These are phyloP conservation scores for Exophiala mesophila DNA, from an alignment of 2,329 filamentous ascomycete genomes.

Conservation along the genomic window DNA sequence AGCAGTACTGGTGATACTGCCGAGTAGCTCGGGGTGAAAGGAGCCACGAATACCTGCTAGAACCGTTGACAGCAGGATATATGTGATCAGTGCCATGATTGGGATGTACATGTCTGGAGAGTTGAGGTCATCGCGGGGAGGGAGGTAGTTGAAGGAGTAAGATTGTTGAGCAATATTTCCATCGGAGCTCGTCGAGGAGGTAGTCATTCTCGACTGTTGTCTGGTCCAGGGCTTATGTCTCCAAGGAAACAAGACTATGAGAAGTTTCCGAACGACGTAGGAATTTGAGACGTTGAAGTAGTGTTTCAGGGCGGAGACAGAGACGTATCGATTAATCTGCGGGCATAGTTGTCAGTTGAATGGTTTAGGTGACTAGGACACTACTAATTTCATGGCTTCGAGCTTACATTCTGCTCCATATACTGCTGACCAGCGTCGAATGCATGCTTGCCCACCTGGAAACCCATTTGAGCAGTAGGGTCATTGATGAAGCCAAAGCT, in stretches of 20 bases:
- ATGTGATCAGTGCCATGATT: conserved; percentile 95
- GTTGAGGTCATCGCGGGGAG: conserved; percentile 92
- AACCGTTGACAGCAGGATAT: conserved; percentile 88
- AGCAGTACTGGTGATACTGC: conserved; percentile 79
- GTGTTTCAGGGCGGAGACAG: conserved; percentile 88
- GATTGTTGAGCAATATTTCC: conserved; percentile 59
- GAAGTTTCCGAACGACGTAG: conserved; percentile 90
- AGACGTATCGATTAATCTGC: conserved; percentile 77
- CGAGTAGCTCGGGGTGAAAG: conserved; percentile 90
- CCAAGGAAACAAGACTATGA: conserved; percentile 94
- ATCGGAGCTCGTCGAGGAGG: conserved; percentile 41
- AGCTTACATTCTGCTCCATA: conserved; percentile 82
- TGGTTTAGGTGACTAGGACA: too few relatives aligned
- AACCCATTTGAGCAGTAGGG: conserved; percentile 87
- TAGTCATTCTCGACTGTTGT: conserved; percentile 61
- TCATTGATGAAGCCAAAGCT: conserved; percentile 85
- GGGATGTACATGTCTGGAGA: conserved; percentile 99
- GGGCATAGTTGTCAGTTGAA: too few relatives aligned
- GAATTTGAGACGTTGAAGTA: conserved; percentile 99
- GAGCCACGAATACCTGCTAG: conserved; percentile 83
- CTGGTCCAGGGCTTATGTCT: conserved; percentile 96
- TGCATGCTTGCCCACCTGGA: conserved; percentile 88
- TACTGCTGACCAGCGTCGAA: conserved; percentile 90
- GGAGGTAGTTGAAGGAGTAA: conserved; percentile 62
- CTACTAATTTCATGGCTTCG: neutral